A percentile compares a stretch with the other conserved stretches of the same genome.
Conservation (phyloP, 2,329 filamentous ascomycete species). For the Talaromyces islandicus region DNA sequence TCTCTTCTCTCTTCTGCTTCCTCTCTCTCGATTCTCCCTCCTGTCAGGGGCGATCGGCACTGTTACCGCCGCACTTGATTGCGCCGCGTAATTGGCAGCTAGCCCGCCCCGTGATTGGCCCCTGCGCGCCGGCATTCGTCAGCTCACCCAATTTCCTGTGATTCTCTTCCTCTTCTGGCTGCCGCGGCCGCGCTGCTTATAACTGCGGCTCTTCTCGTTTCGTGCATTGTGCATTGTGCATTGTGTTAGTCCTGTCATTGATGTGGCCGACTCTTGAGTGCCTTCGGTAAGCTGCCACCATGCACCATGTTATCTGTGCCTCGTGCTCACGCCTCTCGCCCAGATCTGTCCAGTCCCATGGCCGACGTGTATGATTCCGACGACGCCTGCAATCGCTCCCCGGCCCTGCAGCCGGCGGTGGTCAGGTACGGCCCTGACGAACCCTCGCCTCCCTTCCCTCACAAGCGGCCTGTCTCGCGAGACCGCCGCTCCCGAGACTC, state of each 20-base stretch:
- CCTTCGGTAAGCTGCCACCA: not conserved
- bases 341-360: conserved; percentile 11
- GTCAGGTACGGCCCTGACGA: conserved; percentile 26
- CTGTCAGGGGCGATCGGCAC: not conserved
- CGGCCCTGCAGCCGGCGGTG: conserved; percentile 26
- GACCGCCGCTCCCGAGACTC: conserved; percentile 18
- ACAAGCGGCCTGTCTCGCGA: conserved; percentile 13
- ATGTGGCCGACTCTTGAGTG: not conserved
- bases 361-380: conserved; percentile 37
- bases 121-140: conserved; percentile 1
- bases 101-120: conserved; percentile 6
- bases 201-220: conserved; percentile 5
- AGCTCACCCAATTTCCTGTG: not conserved
- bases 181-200: not conserved
- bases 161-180: not conserved
- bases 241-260: not conserved
- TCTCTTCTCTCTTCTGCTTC: not conserved
- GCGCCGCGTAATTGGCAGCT: conserved; percentile 8
- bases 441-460: conserved; percentile 30
- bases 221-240: not conserved
- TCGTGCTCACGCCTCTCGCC: conserved; percentile 2
- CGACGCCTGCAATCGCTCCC: conserved; percentile 31
- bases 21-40: not conserved
- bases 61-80: conserved; percentile 3
- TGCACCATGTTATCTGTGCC: not conserved